Evolutionary conservation across 768 basidiomycete species (phyloP), one percentile per base, ranked within the genome.

Genomic region (Cantharellus cinnabarinus): DNA sequence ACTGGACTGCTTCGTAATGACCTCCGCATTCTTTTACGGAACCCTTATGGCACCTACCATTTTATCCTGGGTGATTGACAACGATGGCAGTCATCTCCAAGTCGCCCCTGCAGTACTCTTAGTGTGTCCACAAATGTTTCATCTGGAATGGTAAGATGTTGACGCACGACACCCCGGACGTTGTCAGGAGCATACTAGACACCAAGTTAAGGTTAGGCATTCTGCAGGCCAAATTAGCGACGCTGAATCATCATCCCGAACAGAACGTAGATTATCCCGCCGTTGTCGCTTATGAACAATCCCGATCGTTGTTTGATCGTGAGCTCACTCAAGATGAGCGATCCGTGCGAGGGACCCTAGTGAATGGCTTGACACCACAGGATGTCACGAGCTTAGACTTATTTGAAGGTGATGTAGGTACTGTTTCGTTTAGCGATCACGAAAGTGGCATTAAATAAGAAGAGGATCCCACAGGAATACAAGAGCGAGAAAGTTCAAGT

Each of bases 11-110:
- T 29, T 29, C 20, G 20, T 29, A 29, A 29, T 29, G 20, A 29
- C 20, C 20, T 29, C 72, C 35, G 82, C 82, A 15, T 93, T 91
- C 70, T 85, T 89, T 72, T 90, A 93, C 69, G 93, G 93, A 7
- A 94, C 88, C 0, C 72, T 97, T 29, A 81, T 93, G 75, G 88
- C 91, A 65, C 89, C 90, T 3, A 78, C 77, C 56, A 84, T 97
- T 65, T 72, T 95, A 42, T 77, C 74, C 60, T 73, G 81, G 20
- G 89, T 95, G 4, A 79, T 95, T 50, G 74, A 74, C 4, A 81
- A 85, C 64, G 72, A 80, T 51, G 85, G 83, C 4, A 64, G 70
- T 4, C 72, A 81, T 62, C 73, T 94, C 2, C 66, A 77, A 57
- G 76, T 86, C 51, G 80, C 80, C 62, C 81, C 86, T 42, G 90